Base-by-base conservation (phyloP, 495 filamentous ascomycete species). In the Aspergillus indologenus region DNA sequence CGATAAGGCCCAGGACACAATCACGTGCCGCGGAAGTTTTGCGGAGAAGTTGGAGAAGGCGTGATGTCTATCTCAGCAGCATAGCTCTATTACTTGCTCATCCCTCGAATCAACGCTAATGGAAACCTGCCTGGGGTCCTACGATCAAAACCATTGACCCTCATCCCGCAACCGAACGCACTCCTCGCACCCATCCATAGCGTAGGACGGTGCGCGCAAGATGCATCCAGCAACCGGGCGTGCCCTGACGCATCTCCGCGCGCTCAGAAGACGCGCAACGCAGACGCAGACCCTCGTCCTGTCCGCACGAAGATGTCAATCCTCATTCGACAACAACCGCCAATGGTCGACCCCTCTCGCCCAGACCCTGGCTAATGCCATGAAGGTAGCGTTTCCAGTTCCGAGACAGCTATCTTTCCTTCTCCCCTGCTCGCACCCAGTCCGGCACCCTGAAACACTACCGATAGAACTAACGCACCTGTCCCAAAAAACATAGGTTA, bases 321-420 rank as follows among this genome's bases (percentile, higher is more conserved):
- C 77, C 43, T 71, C 72, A 62, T 67, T 26, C 22, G 24, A 12
- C 47, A 54, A 65, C 74, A 53, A 74, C 12, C 34, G 81, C 69
- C 40, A 85, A 77, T 96, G 92, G 90, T 94, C 91, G 12, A 98
- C 93, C 40, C 92, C 93, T 24, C 73, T 98, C 45, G 92, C 93
- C 5, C 91, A 90, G 63, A 87, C 85, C 64, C 79, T 98, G 24
- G 87, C 85, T 44, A 85, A 89, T 66, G 91, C 91, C 29, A 94
- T 98, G 65, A 85, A 85, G 61, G 92, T 95, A 51, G 3, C 17
- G 5, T 23, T 15, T 40, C n/a, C n/a, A n/a, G n/a, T 11, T 2
- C 34, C 12, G 12, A 40, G 5, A 40, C 12, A 2, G 12, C 2
- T 14, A 40, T 40, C 12, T 40, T 15, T 3, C 3, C 4, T 29